Conservation (phyloP, 495 filamentous ascomycete genomes). For the Penicillium bovifimosum region DNA sequence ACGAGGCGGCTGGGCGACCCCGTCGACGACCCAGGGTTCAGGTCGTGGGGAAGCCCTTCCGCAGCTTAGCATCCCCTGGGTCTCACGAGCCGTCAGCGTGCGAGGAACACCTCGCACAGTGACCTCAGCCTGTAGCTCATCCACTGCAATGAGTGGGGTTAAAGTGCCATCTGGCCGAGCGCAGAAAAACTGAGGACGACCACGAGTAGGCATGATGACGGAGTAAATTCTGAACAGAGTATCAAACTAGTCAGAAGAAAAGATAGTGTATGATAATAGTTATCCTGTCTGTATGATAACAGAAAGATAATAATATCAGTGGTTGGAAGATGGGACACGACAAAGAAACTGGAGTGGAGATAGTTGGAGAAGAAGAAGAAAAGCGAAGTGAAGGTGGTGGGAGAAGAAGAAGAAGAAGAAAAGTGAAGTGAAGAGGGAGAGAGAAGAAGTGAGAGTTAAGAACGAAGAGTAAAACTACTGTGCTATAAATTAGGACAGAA, state of each 20-base stretch:
- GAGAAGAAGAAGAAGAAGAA: neutral
- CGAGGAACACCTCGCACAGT: slow-evolving; percentile 33
- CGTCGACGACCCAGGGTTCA: slow-evolving; percentile 34
- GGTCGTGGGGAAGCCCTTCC: slow-evolving; percentile 28
- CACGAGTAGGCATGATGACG: neutral
- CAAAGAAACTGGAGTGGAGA: neutral
- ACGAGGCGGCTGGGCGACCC: neutral
- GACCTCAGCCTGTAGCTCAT: slow-evolving; percentile 51
- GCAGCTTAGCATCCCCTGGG: slow-evolving; percentile 43
- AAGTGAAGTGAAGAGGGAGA: neutral
- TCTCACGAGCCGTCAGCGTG: slow-evolving; percentile 29
- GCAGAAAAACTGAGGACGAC: slow-evolving; percentile 33
- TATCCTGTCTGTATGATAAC: neutral
- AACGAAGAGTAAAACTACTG: neutral
- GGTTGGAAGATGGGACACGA: neutral
- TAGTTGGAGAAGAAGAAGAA: neutral
- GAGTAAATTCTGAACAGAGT: neutral
- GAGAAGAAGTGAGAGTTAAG: neutral
- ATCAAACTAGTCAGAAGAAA: neutral
- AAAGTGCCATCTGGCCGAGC: slow-evolving; percentile 51
- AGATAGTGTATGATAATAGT: neutral
- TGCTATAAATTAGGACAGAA: neutral
- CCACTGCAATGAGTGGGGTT: slow-evolving; percentile 59
- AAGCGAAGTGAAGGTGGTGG: neutral
- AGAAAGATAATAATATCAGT: neutral